These are phyloP conservation scores for Spiraea crenata DNA, from an alignment of 331 rosid species.

Conservation along the genomic window DNA sequence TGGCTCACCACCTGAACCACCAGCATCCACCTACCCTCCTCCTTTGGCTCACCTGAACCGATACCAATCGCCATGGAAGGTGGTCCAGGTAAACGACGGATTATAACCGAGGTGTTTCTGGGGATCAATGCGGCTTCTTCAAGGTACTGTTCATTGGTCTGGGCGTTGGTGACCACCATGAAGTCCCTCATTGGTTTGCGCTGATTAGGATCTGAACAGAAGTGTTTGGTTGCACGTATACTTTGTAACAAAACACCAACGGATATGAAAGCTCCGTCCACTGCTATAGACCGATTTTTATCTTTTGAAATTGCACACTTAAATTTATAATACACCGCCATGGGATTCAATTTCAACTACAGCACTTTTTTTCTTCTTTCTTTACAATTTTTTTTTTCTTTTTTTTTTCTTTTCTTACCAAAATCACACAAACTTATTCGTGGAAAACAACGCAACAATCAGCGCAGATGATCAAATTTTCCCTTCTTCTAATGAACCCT, in stretches of 20 bases:
- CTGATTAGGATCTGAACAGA: conserved; percentile 3
- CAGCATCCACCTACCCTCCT: conserved; percentile 53
- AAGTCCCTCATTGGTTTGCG: conserved; percentile 50
- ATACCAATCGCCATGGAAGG: conserved; percentile 92
- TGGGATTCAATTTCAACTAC: conserved; percentile 22
- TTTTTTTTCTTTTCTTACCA: too few relatives aligned
- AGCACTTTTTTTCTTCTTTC: too few relatives aligned
- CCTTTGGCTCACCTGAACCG: conserved; percentile 73
- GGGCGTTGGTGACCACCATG: conserved; percentile 94
- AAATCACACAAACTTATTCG: too few relatives aligned
- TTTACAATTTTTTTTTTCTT: too few relatives aligned
- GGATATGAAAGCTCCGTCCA: conserved; percentile 99
- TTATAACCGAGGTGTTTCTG: conserved; percentile 96
- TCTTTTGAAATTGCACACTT: conserved; percentile 89
- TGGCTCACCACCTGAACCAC: conserved; percentile 62
- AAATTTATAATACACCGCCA: conserved; percentile 99
- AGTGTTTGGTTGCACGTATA: conserved; percentile 96
- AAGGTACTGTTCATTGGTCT: conserved; percentile 99
- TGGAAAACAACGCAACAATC: too few relatives aligned
- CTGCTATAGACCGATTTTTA: conserved; percentile 85
- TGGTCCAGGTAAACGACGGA: conserved; percentile 97
- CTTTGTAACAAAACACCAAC: conserved; percentile 97
- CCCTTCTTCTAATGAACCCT: too few relatives aligned
- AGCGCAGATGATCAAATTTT: too few relatives aligned
- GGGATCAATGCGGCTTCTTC: conserved; percentile 98